Evolutionary conservation across 164 flowering plant species (phyloP), one percentile per base, ranked within the genome.

Genomic region (Berberis vulgaris): DNA sequence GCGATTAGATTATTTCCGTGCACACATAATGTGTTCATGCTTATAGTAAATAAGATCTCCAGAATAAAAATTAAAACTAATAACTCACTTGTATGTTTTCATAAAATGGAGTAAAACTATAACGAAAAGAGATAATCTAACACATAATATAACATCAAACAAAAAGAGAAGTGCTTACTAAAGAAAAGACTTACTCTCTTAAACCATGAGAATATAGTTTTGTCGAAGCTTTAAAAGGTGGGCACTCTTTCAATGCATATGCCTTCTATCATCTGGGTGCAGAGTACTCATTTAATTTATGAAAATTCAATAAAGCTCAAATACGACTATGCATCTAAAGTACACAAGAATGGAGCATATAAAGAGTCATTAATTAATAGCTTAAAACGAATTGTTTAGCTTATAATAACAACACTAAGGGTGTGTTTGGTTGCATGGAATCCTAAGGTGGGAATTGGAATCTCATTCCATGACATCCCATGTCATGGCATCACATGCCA

Each of bases 151-250:
- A 57, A 41, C 8, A 38, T 41, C 8, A 57, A 39, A n/a, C 7
- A 2, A 55, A 55, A 2, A 39, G 39, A 38, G 40, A 65, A 62
- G 54, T 9, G 3, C 46, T 41, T 42, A 43, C n/a, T 2, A 57
- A 11, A n/a, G 8, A 11, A 63, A 58, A 54, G 49, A 68, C 86
- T 66, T 81, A 95, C 99, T 83, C 90, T 69, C 69, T 84, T 12
- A 95, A 83, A 41, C 99, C 97, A 76, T 84, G 84, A 5, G 96
- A 70, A 74, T 95, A 95, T 68, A 10, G 76, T 76, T 86, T 95
- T 40, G 80, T 5, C 44, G 96, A 73, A 75, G 96, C 96, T 70
- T 60, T 80, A 60, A 95, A 95, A 58, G 96, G 92, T 42, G 99
- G 97, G 8, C 99, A 85, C 56, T 82, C 77, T 62, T 80, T 82